A percentile compares a stretch with the other conserved stretches of the same genome.
These are phyloP conservation scores for Colletotrichum gigasporum DNA, from an alignment of 2,329 filamentous ascomycete genomes.

Conservation along the genomic window DNA sequence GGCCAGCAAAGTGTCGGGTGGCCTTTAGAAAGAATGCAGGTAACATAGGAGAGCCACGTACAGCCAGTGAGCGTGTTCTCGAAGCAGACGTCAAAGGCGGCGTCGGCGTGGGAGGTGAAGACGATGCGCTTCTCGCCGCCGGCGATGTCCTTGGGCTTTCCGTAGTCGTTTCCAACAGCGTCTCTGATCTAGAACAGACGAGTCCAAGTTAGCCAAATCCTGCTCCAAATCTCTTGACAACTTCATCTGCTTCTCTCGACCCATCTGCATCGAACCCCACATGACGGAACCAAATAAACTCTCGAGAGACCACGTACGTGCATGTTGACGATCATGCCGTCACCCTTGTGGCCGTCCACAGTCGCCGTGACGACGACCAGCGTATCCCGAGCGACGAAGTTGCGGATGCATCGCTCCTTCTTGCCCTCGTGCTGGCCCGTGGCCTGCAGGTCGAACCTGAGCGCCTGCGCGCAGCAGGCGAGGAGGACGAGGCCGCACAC, in stretches of 20 bases:
- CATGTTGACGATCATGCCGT: constrained; percentile 94
- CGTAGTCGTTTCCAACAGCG: constrained; percentile 95
- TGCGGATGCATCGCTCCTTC: constrained; percentile 91
- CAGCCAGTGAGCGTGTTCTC: constrained; percentile 80
- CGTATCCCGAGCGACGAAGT: constrained; percentile 92
- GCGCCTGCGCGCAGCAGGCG: constrained; percentile 67
- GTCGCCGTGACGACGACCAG: constrained; percentile 95
- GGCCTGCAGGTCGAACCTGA: constrained; percentile 93
- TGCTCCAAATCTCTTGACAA: not conserved
- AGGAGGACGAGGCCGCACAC: constrained; percentile 68
- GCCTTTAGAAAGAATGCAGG: not conserved
- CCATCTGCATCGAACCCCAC: not conserved
- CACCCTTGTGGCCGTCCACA: constrained; percentile 84
- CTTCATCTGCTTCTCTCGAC: not conserved
- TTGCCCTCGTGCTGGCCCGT: constrained; percentile 68
- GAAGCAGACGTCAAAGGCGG: constrained; percentile 96
- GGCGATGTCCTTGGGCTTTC: constrained; percentile 86
- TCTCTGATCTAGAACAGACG: constrained; percentile 81
- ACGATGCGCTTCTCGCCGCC: constrained; percentile 94
- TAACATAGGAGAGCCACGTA: constrained; percentile 54
- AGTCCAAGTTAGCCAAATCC: constrained; percentile 15
- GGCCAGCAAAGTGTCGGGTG: not conserved
- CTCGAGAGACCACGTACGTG: constrained; percentile 67
- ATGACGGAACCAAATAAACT: not conserved
- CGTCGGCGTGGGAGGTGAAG: constrained; percentile 92